Base-by-base conservation (phyloP, 805 yeast genomes). In the Wilhelminamyces savonicus region DNA sequence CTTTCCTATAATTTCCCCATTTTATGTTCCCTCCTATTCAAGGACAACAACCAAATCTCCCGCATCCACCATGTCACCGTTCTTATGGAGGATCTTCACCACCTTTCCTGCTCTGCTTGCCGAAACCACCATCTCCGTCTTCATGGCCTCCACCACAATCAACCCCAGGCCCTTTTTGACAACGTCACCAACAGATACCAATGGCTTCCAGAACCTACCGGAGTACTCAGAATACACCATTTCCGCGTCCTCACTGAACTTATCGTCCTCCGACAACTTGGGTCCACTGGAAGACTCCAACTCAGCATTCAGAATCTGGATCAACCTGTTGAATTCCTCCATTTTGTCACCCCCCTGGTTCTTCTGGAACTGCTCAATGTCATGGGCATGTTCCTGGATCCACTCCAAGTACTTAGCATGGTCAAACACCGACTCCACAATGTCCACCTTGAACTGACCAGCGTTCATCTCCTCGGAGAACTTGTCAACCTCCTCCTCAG, bases 11-110 rank as follows among this genome's bases (percentile, higher is more conserved):
- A n/a, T n/a, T n/a, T n/a, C n/a, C n/a, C n/a, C n/a, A n/a, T n/a
- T n/a, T n/a, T n/a, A n/a, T n/a, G n/a, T n/a, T n/a, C n/a, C n/a
- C n/a, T n/a, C n/a, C 32, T 47, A 62, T 53, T 74, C 78, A 23
- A 82, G 62, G 15, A 88, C 95, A 29, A 81, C 97, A 27, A 92
- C 95, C 38, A 86, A 61, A 54, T 92, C 97, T 40, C 98, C 98
- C 23, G 96, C 86, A 36, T 90, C 97, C 23, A 90, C 94, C 82
- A 92, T 84, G 50, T 90, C 96, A 48, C 97, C 97, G 50, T 86
- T 85, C 32, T 70, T 68, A 54, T 86, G 95, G 34, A 76, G 56
- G 26, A 85, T 64, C 59, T 82, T 82, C 28, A 73, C 50, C 14
- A 85, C 88, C 49, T 74, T 81, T 46, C 95, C 94, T 14, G 66